Base-by-base conservation (phyloP, 176 grass and related monocot genomes). In the Areca catechu region DNA sequence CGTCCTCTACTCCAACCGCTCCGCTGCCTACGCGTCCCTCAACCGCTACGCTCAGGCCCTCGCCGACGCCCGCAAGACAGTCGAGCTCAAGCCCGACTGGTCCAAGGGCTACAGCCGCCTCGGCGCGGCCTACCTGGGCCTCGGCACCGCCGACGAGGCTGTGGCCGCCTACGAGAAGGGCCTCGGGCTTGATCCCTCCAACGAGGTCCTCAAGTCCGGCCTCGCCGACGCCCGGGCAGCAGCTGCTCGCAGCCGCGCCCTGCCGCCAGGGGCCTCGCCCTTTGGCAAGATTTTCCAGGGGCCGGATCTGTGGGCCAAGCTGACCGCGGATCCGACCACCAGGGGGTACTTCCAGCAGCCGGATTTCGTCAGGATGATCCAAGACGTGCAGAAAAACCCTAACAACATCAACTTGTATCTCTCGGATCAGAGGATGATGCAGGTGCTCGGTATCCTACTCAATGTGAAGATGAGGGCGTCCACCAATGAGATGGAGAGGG, bases 41-140 rank as follows among this genome's bases (percentile, higher is more conserved):
- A 77, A 92, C 73, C 83, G 75, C 72, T 98, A 98, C 72, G 54
- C 75, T 21, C 88, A 84, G 3, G 93, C 93, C 20, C 83, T 98
- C 43, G 66, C 43, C 61, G 93, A 98, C 51, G 93, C 93, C 7
- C 15, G 77, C 59, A 92, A 83, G 88, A 98, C 93, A 3, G 81
- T 98, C 50, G 83, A 88, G 59, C 75, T 98, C 55, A 98, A 83
- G 73, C 84, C 87, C 54, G 93, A 92, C 51, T 98, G 93, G 93
- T 84, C 87, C 19, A 98, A 98, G 93, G 93, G 84, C 4, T 98
- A 98, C 66, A 92, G 88, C 28, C 84, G 93, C 27, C 87, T 98
- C 12, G 93, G 93, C 20, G 93, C 93, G 4, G 93, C 93, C 1
- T 78, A 89, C 62, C 73, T 98, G 20, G 93, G 93, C 15, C 78